Conservation (phyloP, 2,329 filamentous ascomycete genomes). For the Zasmidium citrigriseum region DNA sequence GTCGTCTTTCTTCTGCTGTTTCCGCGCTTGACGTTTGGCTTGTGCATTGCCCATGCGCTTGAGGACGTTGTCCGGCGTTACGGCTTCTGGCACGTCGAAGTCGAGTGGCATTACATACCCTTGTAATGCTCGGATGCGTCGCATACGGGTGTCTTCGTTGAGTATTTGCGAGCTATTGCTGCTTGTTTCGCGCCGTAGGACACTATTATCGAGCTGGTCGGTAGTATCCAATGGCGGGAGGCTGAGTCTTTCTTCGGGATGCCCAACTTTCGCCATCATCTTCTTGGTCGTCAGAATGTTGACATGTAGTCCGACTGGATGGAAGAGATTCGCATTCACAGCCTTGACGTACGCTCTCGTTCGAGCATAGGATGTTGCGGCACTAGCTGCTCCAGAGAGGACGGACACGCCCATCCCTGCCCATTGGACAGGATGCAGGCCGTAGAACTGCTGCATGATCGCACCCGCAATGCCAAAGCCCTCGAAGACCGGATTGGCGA, state of each 20-base stretch:
- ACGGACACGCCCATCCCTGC: constrained; percentile 25
- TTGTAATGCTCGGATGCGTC: constrained; percentile 22
- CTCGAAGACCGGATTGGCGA: constrained; percentile 31
- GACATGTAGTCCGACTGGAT: constrained; percentile 7
- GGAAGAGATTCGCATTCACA: constrained; percentile 9
- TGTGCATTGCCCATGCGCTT: constrained; percentile 16
- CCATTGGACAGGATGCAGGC: constrained; percentile 23
- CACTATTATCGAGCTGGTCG: background rate
- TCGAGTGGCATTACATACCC: constrained; percentile 24
- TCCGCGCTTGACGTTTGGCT: constrained; percentile 19
- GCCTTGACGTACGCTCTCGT: constrained; percentile 12
- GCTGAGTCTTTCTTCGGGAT: background rate
- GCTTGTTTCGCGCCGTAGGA: background rate
- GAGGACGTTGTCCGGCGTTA: constrained; percentile 15
- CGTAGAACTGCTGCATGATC: constrained; percentile 22
- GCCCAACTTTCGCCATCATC: constrained; percentile 12
- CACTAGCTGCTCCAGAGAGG: constrained; percentile 13
- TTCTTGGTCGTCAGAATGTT: constrained; percentile 5
- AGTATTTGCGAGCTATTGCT: background rate
- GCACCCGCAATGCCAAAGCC: constrained; percentile 23
- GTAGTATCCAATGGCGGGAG: background rate
- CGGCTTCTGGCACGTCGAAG: constrained; percentile 22
- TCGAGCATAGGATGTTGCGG: constrained; percentile 8
- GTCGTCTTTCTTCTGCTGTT: constrained; percentile 21
- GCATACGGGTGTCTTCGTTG: constrained; percentile 22